A percentile compares a stretch with the other conserved stretches of the same genome.
These are phyloP conservation scores for Pseudogymnoascus sp. DNA, from an alignment of 2,329 filamentous ascomycete genomes.

Conservation along the genomic window DNA sequence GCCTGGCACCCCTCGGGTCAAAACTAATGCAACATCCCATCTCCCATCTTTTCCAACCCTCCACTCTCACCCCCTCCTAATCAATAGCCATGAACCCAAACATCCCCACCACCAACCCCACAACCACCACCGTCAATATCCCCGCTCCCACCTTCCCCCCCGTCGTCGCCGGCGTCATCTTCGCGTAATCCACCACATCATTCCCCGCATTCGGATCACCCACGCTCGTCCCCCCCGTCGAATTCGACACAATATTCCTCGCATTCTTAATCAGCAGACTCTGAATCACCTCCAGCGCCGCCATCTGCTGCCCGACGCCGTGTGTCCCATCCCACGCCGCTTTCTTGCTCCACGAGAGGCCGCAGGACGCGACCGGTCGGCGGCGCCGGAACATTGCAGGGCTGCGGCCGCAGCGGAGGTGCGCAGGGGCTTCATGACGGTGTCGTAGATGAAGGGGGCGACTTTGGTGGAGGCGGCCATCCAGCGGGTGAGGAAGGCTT, in stretches of 20 bases:
- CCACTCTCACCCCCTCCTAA: not conserved
- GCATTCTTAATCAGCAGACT: constrained; percentile 33
- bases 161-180: constrained; percentile 26
- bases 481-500: constrained; percentile 56
- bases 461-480: constrained; percentile 56
- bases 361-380: constrained; percentile 52
- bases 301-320: constrained; percentile 67
- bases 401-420: constrained; percentile 50
- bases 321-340: constrained; percentile 51
- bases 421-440: constrained; percentile 46
- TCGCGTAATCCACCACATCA: constrained; percentile 13
- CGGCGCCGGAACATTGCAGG: constrained; percentile 51
- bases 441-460: constrained; percentile 50
- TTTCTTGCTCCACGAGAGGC: constrained; percentile 50
- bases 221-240: constrained; percentile 40
- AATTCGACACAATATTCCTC: constrained; percentile 30
- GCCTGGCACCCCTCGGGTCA: not conserved
- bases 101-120: not conserved
- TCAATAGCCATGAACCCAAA: constrained; percentile 1
- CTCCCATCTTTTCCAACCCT: no score
- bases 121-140: constrained; percentile 33
- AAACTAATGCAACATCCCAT: not conserved
- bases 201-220: constrained; percentile 23
- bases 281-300: constrained; percentile 55
- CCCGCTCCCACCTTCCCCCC: constrained; percentile 37